phyloP scores from a whole-genome alignment of 768 basidiomycete species.

The Suillus subaureus region DNA sequence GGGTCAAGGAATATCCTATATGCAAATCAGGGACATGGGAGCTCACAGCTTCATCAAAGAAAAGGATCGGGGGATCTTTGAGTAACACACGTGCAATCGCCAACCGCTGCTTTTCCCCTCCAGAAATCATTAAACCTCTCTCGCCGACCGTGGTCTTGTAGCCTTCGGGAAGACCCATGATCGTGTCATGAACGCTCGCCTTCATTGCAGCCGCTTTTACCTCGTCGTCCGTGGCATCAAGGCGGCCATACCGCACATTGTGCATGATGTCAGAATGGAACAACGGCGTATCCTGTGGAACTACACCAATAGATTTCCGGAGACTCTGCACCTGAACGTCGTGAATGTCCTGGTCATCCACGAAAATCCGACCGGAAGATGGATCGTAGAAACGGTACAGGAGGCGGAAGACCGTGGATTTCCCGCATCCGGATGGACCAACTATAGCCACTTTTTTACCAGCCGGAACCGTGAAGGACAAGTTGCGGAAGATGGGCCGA shows the following conservation, averaged over 20 bases:
- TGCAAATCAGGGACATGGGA: constrained; percentile 7
- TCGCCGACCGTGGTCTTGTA: constrained; percentile 95
- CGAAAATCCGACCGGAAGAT: constrained; percentile 71
- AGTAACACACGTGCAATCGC: constrained; percentile 91
- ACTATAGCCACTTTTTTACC: constrained; percentile 98
- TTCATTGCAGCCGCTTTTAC: constrained; percentile 81
- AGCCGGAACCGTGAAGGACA: constrained; percentile 91
- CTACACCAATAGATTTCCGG: constrained; percentile 81
- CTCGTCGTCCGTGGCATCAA: constrained; percentile 88
- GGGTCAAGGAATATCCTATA: constrained; percentile 11
- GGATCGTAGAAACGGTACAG: constrained; percentile 95
- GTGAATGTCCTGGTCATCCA: constrained; percentile 87
- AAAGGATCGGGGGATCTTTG: constrained; percentile 94
- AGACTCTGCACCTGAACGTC: constrained; percentile 72
- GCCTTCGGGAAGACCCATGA: constrained; percentile 79
- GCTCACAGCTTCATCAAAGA: constrained; percentile 97
- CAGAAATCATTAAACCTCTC: constrained; percentile 96
- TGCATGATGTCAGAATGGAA: constrained; percentile 97
- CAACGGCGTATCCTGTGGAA: constrained; percentile 96
- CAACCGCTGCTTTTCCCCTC: constrained; percentile 96
- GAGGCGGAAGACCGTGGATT: constrained; percentile 94
- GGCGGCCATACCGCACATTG: constrained; percentile 90
- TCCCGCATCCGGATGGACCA: constrained; percentile 96
- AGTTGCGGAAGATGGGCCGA: constrained; percentile 85
- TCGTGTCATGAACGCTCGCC: constrained; percentile 85